Base-by-base conservation (phyloP, 1,284 basidiomycete genomes). In the Puccinia polysora region DNA sequence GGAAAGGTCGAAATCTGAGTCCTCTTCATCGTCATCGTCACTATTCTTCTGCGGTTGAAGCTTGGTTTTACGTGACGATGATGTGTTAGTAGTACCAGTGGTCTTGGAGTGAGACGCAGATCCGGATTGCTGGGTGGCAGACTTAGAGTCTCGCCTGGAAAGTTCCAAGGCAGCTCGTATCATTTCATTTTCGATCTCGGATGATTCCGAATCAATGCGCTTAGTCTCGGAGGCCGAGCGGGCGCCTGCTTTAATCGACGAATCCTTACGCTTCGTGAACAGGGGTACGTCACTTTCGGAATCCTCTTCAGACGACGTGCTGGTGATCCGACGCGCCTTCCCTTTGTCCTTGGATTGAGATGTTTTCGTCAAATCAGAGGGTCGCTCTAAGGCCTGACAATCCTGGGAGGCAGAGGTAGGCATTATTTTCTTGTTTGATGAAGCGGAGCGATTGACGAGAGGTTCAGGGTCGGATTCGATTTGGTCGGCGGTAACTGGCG, bases 111-210 rank as follows among this genome's bases (percentile, higher is more conserved):
- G 34, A 65, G 63, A 40, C 18, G 8, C 14, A 23, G 49, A 52
- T 12, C 38, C 36, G 52, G 32, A 23, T 18, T 63, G n/a, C 30
- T 8, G 45, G 20, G 43, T 28, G 30, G 7, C n/a, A 4, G 56
- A 38, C 36, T 50, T 45, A n/a, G n/a, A 43, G 6, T 62, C 50
- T 55, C 50, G 49, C 52, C 63, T 71, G 5, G 68, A 71, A 52
- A 62, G 49, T 47, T 62, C 49, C n/a, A 71, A 43, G 1, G 58
- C 68, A 63, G 68, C 68, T 45, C 55, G 34, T 10, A 71, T 20
- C 68, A 71, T 71, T 28, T 62, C 68, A 43, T 55, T 5, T 52
- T 71, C 68, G 14, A 45, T 32, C 5, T 71, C 68, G 8, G 18
- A 38, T 47, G 34, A 30, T 14, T 47, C 60, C 8, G 8, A 18